A percentile compares a stretch with the other conserved stretches of the same genome.
Conservation (phyloP, 495 filamentous ascomycete species). For the Penicillium paxilli region DNA sequence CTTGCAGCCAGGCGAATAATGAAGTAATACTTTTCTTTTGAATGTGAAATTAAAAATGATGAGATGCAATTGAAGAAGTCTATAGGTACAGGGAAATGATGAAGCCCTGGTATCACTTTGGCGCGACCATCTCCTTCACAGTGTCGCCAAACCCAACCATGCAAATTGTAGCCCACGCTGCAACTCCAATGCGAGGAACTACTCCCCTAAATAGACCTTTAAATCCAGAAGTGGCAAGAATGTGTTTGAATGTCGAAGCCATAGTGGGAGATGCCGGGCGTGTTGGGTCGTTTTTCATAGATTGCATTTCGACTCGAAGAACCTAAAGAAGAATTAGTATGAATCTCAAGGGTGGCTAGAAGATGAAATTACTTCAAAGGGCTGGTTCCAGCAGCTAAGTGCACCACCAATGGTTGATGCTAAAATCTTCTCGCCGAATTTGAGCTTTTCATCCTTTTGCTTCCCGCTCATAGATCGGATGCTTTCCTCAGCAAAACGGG, state of each 20-base stretch:
- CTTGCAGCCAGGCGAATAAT: no score
- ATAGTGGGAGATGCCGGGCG: constrained; percentile 12
- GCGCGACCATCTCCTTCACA: constrained; percentile 3
- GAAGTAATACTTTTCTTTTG: no score
- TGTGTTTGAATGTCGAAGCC: constrained; percentile 8
- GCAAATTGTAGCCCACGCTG: constrained; percentile 16
- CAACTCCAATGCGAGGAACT: constrained; percentile 16
- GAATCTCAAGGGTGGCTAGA: neutral
- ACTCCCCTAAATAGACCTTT: constrained; percentile 15
- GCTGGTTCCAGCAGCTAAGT: constrained; percentile 20
- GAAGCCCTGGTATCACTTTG: no score
- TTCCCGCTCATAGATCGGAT: constrained; percentile 6
- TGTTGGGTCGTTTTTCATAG: constrained; percentile 15
- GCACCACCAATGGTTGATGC: constrained; percentile 15
- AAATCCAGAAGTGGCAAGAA: constrained; percentile 5
- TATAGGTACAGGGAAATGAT: no score
- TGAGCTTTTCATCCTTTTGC: constrained; percentile 4
- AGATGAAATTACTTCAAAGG: constrained; percentile 10
- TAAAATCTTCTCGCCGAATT: constrained; percentile 15
- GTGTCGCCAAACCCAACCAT: constrained; percentile 21
- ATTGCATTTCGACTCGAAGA: constrained; percentile 19
- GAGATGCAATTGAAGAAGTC: no score
- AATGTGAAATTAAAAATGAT: no score
- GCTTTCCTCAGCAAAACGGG: constrained; percentile 17
- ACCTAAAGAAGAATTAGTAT: neutral